Base-by-base conservation (phyloP, 2,329 filamentous ascomycete species). In the Cordyceps militaris region DNA sequence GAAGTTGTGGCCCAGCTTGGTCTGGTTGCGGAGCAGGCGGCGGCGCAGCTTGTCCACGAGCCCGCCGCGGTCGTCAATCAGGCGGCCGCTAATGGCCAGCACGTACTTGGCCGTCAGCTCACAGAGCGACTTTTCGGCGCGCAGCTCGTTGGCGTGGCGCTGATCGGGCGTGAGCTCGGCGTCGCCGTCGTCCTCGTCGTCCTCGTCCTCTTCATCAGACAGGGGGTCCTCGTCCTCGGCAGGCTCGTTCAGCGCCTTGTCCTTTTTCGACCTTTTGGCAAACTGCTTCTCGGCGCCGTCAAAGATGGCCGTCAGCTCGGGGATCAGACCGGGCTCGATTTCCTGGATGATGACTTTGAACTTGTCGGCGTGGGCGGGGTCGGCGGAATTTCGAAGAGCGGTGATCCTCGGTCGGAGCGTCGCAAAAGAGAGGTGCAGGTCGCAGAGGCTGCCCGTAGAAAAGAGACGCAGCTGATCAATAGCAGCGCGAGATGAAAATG, bases 71-170 rank as follows among this genome's bases (percentile, higher is more conserved):
- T 78, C 74, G 67, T 95, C 91, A 52, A 97, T 77, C 42, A 91
- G 84, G 55, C 84, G 85, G 21, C 86, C 89, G 10, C 88, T 77
- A 23, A 96, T 85, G 13, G 87, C 88, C 43, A 96, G 81, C 38
- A 97, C 88, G 44, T 96, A 83, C 69, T 94, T 95, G 61, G 85
- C 87, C 0, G 92, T 86, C 26, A 97, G 78, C 65, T 93, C 88
- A 71, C 93, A 97, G 1, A 97, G 80, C 21, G 86, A 83, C 68
- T 93, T 88, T 71, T 97, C 94, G 0, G 91, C 85, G 59, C 92
- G 79, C 34, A 97, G 79, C 58, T 85, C 83, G 40, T 81, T 80
- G 49, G 85, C 80, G 63, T 83, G 76, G 58, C 83, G 80, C 66
- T 88, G 77, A 65, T 80, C 77, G 55, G 79, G 77, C 30, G 82